Conservation (phyloP, 371 early-diverging fungal genomes). For the Rhizopus microsporus region DNA sequence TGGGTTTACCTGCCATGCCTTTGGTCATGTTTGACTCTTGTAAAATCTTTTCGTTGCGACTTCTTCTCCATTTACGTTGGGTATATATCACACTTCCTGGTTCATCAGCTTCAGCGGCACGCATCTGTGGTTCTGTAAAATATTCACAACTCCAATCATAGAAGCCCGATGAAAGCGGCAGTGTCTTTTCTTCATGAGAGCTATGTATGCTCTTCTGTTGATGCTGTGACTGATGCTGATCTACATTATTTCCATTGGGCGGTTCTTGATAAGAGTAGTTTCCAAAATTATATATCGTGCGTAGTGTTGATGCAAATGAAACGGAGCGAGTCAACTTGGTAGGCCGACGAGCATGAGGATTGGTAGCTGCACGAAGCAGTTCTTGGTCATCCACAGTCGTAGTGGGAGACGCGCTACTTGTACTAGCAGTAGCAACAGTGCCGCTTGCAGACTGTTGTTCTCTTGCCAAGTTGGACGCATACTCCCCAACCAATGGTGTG, state of each 20-base stretch:
- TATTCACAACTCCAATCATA: conserved; percentile 88
- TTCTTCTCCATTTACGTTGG: conserved; percentile 77
- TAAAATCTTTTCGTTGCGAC: conserved; percentile 72
- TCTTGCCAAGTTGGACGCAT: conserved; percentile 36
- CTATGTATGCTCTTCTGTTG: conserved; percentile 4
- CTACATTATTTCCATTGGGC: background rate
- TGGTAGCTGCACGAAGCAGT: background rate
- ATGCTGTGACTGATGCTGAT: conserved; percentile 3
- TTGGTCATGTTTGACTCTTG: conserved; percentile 57
- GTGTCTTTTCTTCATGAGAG: conserved; percentile 17
- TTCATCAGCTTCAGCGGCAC: conserved; percentile 80
- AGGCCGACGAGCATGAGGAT: conserved; percentile 26
- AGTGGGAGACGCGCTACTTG: conserved; percentile 31
- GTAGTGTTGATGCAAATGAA: conserved; percentile 52
- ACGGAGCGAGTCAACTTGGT: conserved; percentile 46
- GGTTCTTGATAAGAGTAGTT: conserved; percentile 14
- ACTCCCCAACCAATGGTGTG: conserved; percentile 39
- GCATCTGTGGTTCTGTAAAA: conserved; percentile 90
- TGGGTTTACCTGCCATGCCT: conserved; percentile 37
- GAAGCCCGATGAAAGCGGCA: conserved; percentile 64
- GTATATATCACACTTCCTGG: conserved; percentile 82
- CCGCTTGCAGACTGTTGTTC: conserved; percentile 28
- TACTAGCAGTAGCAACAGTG: conserved; percentile 7
- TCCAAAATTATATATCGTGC: conserved; percentile 53
- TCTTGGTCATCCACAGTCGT: conserved; percentile 14